Evolutionary conservation across 805 yeast species (phyloP), one percentile per base, ranked within the genome.

Genomic region (Saturnispora sanitii): DNA sequence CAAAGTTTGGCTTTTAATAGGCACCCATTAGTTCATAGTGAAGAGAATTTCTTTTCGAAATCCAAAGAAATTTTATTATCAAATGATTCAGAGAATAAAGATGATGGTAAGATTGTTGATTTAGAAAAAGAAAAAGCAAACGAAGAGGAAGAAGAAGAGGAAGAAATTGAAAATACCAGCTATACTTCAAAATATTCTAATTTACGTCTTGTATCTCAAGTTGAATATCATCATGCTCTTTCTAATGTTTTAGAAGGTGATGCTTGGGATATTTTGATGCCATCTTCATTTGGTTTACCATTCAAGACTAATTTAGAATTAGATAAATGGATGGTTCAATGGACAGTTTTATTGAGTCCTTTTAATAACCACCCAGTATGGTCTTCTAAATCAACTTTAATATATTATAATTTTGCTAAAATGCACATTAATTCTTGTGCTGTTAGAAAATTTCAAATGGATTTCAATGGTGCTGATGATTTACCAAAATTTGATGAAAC

Each of bases 301-400:
- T 79, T 82, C 53, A 73, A 71, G 48, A 70, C 78, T 6, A 79
- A 79, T 52, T 57, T 79, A 42, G 83, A 78, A 43, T 58, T 79
- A 28, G 87, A 79, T 51, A 77, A 72, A 56, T 79, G 87, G 87
- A 79, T 79, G 84, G 83, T 79, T 4, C 78, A 79, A 17, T 79
- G 87, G 87, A 77, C 87, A 0, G 82, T 80, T 9, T 56, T 79
- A 31, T 58, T 79, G 17, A 73, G 82, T 3, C 82, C 83, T 1
- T 67, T 74, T 36, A 68, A 67, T 37, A 61, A 58, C 16, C 60
- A 59, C 22, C 73, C 77, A 29, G 58, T 68, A 0, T 79, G 87
- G 87, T 73, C 82, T 8, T 71, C 82, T 1, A 79, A 79, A 50
- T 76, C 82, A 1, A 78, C 85, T 0, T 61, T 79, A 44, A 73